phyloP scores from a whole-genome alignment of 2,329 filamentous ascomycete genomes.

The Leptosphaerulina australis region DNA sequence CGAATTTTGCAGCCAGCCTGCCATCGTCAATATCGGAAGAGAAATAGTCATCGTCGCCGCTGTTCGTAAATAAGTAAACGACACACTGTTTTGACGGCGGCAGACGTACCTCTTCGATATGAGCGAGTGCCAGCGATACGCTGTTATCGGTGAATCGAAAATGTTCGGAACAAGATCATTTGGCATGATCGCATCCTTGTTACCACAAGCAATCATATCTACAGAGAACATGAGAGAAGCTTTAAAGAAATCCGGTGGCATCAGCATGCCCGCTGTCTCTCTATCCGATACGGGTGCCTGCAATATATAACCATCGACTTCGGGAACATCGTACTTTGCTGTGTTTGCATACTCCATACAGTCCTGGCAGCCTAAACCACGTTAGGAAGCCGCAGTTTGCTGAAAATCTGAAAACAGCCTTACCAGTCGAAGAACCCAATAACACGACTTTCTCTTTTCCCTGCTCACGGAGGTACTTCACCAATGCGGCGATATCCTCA shows the following conservation, averaged over 20 bases:
- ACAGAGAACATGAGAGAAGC: constrained; percentile 13
- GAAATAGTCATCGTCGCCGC: constrained; percentile 31
- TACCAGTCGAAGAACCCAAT: constrained; percentile 20
- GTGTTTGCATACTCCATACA: background rate
- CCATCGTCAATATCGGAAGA: constrained; percentile 19
- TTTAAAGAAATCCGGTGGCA: constrained; percentile 14
- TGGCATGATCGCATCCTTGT: background rate
- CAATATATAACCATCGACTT: constrained; percentile 23
- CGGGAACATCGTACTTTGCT: background rate
- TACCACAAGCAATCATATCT: constrained; percentile 6
- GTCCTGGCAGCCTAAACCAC: background rate
- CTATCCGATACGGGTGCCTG: constrained; percentile 27
- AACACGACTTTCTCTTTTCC: constrained; percentile 17
- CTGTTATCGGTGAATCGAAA: constrained; percentile 22
- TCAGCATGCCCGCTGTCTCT: constrained; percentile 21
- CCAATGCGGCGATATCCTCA: constrained; percentile 21
- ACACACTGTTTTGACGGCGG: too few species aligned
- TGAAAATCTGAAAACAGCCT: background rate
- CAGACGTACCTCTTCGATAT: constrained; percentile 4
- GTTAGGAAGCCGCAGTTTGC: background rate
- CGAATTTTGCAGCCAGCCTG: constrained; percentile 4
- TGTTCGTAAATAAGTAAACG: background rate
- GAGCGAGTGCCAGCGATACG: constrained; percentile 28
- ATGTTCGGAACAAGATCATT: constrained; percentile 14
- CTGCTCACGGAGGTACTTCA: constrained; percentile 16